phyloP scores from a whole-genome alignment of 495 filamentous ascomycete species.

The Sporormia fimetaria region DNA sequence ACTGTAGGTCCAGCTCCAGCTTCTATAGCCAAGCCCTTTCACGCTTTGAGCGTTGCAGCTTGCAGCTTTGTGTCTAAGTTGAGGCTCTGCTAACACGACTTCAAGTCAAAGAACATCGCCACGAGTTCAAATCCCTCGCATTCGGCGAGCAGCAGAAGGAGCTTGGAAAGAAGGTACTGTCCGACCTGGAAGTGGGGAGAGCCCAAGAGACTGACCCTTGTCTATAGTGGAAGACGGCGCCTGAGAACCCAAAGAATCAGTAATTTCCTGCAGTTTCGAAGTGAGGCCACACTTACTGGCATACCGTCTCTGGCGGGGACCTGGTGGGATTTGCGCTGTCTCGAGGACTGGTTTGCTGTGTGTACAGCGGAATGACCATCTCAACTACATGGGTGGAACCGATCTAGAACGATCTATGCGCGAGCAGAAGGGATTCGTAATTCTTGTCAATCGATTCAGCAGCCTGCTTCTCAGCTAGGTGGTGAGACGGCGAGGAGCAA shows the following conservation, averaged over 20 bases:
- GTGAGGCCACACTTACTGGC: too few species aligned
- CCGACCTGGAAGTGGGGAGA: not conserved
- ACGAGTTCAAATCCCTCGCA: slow-evolving; percentile 11
- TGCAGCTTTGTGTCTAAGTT: not conserved
- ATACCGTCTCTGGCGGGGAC: too few species aligned
- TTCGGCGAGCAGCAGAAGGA: slow-evolving; percentile 24
- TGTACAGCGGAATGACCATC: too few species aligned
- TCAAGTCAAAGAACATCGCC: slow-evolving; percentile 18
- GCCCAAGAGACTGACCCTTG: slow-evolving; percentile 6
- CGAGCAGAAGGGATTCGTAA: too few species aligned
- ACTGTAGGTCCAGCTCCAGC: slow-evolving; percentile 7
- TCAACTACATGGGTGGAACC: too few species aligned
- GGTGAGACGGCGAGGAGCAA: too few species aligned
- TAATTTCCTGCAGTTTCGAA: too few species aligned
- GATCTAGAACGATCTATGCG: too few species aligned
- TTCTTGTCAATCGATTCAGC: too few species aligned
- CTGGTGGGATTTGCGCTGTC: too few species aligned
- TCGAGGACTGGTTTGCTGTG: too few species aligned
- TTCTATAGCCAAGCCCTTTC: slow-evolving; percentile 5
- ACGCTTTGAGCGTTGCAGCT: slow-evolving; percentile 8
- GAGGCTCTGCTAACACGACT: not conserved
- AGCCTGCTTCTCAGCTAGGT: too few species aligned
- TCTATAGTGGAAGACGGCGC: slow-evolving; percentile 16
- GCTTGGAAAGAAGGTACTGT: slow-evolving; percentile 16
- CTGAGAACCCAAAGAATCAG: slow-evolving; percentile 18